phyloP scores from a whole-genome alignment of 805 yeast species.

The Candida maltosa region DNA sequence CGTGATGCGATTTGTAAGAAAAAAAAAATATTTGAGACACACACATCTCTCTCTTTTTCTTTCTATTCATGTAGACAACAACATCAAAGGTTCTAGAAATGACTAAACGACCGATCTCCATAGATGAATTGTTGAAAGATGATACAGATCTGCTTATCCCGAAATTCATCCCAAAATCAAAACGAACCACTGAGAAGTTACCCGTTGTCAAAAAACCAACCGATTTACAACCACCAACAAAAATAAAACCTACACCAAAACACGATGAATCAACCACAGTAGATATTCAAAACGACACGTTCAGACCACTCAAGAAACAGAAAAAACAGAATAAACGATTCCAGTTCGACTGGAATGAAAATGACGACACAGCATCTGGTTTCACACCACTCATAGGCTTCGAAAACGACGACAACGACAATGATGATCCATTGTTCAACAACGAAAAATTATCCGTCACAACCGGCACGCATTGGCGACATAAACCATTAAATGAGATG shows the following conservation, averaged over 20 bases:
- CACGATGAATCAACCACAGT: no score
- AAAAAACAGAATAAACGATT: slow-evolving; percentile 26
- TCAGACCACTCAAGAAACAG: background rate
- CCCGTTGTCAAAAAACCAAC: slow-evolving; percentile 1
- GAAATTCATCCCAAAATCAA: slow-evolving; percentile 17
- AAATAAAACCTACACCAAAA: slow-evolving; percentile 2
- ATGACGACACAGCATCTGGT: slow-evolving; percentile 61
- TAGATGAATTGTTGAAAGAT: slow-evolving; percentile 18
- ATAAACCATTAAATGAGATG: slow-evolving; percentile 66
- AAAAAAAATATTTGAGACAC: no score
- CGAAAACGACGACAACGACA: slow-evolving; percentile 10
- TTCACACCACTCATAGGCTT: slow-evolving; percentile 35
- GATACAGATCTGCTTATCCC: slow-evolving; percentile 14
- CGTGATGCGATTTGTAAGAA: no score
- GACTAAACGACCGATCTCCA: slow-evolving; percentile 22
- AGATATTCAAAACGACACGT: background rate
- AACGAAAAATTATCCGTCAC: no score
- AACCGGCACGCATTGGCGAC: slow-evolving; percentile 63
- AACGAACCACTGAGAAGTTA: slow-evolving; percentile 10
- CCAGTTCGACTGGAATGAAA: slow-evolving; percentile 64
- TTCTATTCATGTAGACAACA: no score
- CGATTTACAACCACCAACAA: background rate
- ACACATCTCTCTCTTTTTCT: no score
- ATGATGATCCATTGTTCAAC: slow-evolving; percentile 7
- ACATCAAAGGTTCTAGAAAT: no score